These are phyloP conservation scores for Daldinia decipiens DNA, from an alignment of 495 filamentous ascomycete genomes.

Conservation along the genomic window DNA sequence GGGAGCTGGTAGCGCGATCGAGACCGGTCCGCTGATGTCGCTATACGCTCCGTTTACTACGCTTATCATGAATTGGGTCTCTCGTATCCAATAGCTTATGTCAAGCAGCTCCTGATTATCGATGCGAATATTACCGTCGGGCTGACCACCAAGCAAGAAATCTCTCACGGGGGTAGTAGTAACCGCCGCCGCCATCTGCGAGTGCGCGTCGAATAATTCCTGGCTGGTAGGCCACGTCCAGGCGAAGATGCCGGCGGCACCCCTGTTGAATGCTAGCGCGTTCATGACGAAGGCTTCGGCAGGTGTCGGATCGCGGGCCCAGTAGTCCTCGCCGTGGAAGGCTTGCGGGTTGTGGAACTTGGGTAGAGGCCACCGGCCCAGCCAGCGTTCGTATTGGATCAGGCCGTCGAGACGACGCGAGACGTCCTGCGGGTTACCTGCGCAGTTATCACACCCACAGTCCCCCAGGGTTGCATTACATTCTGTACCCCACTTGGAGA, in stretches of 20 bases:
- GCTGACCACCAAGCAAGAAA: slow-evolving; percentile 56
- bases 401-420: slow-evolving; percentile 62
- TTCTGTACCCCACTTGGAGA: slow-evolving; percentile 61
- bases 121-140: slow-evolving; percentile 33
- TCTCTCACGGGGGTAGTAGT: slow-evolving; percentile 50
- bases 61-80: slow-evolving; percentile 53
- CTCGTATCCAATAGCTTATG: slow-evolving; percentile 56
- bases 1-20: slow-evolving; percentile 37
- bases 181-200: slow-evolving; percentile 57
- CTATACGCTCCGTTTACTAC: slow-evolving; percentile 57
- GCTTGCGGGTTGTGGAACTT: slow-evolving; percentile 71
- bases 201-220: slow-evolving; percentile 56
- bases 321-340: slow-evolving; percentile 71
- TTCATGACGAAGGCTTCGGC: slow-evolving; percentile 70
- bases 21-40: slow-evolving; percentile 37
- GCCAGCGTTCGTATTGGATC: slow-evolving; percentile 55
- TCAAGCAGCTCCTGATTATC: slow-evolving; percentile 49
- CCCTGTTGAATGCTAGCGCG: slow-evolving; percentile 69
- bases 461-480: slow-evolving; percentile 75
- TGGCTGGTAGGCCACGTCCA: slow-evolving; percentile 65
- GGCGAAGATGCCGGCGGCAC: slow-evolving; percentile 62
- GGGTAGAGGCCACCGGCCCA: slow-evolving; percentile 61
- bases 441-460: slow-evolving; percentile 78
- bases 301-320: slow-evolving; percentile 64
- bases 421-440: slow-evolving; percentile 66